A percentile compares a stretch with the other conserved stretches of the same genome.
Evolutionary conservation across 2,329 filamentous ascomycete species (phyloP).

Genomic region (Sphaerulina populicola): DNA sequence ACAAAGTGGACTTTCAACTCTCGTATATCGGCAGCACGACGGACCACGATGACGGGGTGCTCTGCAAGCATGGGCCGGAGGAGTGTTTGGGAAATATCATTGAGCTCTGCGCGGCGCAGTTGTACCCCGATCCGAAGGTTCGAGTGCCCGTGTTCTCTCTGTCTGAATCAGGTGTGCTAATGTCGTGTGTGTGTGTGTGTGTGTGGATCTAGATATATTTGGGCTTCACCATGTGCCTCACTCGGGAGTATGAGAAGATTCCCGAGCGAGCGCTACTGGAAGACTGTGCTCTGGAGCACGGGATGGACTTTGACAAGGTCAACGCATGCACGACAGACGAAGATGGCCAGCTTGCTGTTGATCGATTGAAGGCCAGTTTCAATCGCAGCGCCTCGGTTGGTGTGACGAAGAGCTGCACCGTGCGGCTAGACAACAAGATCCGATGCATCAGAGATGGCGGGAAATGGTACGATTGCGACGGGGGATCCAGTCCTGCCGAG

Average conservation of each 20-base stretch:
- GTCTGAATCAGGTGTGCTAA: neutral
- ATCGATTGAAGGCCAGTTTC: conserved; percentile 49
- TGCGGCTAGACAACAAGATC: conserved; percentile 62
- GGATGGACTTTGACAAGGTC: conserved; percentile 69
- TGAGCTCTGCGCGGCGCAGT: conserved; percentile 76
- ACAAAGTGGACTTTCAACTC: conserved; percentile 83
- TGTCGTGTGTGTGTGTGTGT: too few species aligned
- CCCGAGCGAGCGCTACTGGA: conserved; percentile 70
- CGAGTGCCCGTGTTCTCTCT: neutral
- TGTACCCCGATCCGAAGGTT: conserved; percentile 78
- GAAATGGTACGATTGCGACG: conserved; percentile 70
- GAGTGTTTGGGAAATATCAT: conserved; percentile 95
- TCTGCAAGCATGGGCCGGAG: conserved; percentile 78
- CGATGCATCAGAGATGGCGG: conserved; percentile 78
- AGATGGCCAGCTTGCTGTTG: conserved; percentile 61
- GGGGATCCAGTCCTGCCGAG: conserved; percentile 58
- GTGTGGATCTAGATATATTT: conserved; percentile 47
- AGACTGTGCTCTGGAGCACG: conserved; percentile 84
- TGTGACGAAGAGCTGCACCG: conserved; percentile 43
- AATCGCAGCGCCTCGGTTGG: conserved; percentile 48
- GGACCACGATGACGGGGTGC: conserved; percentile 70
- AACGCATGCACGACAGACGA: conserved; percentile 75
- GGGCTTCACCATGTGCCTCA: conserved; percentile 87
- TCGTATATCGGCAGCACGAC: conserved; percentile 79
- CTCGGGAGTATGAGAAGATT: conserved; percentile 65